Conservation (phyloP, 2,329 filamentous ascomycete species). For the Nothophaeocryptopus gaeumannii region DNA sequence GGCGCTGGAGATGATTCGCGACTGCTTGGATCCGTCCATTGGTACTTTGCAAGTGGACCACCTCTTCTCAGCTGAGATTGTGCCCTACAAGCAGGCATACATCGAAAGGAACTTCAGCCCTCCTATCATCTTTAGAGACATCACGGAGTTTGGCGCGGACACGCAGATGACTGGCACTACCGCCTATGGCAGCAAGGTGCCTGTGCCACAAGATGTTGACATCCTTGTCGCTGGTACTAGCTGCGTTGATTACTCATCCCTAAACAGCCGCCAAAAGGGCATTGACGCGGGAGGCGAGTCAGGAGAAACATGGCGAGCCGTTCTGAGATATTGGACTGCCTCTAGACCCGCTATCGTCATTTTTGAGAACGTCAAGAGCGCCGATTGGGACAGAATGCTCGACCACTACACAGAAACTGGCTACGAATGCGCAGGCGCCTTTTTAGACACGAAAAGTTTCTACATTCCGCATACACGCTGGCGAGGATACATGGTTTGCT, state of each 20-base stretch:
- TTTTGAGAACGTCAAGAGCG: conserved; percentile 66
- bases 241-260: conserved; percentile 69
- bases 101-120: conserved; percentile 48
- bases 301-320: conserved; percentile 60
- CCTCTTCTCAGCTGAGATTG: conserved; percentile 48
- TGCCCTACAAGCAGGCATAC: conserved; percentile 46
- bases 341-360: conserved; percentile 63
- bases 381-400: conserved; percentile 56
- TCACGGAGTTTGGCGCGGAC: conserved; percentile 39
- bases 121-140: conserved; percentile 44
- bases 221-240: conserved; percentile 70
- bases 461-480: conserved; percentile 63
- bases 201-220: conserved; percentile 59
- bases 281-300: conserved; percentile 61
- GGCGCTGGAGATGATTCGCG: conserved; percentile 57
- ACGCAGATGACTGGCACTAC: conserved; percentile 48
- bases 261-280: conserved; percentile 59
- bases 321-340: conserved; percentile 56
- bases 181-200: conserved; percentile 59
- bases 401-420: conserved; percentile 47
- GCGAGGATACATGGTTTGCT: conserved; percentile 48
- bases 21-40: conserved; percentile 32
- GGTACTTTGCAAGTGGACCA: conserved; percentile 35
- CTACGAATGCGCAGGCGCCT: conserved; percentile 53
- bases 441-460: conserved; percentile 66